Base-by-base conservation (phyloP, 805 yeast genomes). In the Hanseniaspora thailandica region DNA sequence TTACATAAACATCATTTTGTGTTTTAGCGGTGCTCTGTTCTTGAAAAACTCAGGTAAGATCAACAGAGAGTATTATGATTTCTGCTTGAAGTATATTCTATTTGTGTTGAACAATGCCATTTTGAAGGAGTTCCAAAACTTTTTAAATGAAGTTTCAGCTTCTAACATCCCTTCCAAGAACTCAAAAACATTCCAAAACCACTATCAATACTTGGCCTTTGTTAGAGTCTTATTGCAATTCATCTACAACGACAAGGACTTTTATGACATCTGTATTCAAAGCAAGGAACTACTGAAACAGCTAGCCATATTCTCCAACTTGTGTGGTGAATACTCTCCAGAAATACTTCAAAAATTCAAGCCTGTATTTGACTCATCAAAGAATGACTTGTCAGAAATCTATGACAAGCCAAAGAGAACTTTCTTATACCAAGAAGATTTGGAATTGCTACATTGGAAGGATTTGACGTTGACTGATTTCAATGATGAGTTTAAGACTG, bases 381-480 rank as follows among this genome's bases (percentile, higher is more conserved):
- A 48, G 19, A 31, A 20, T 5, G n/a, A 15, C 3, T 25, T 48
- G 9, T n/a, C 19, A 3, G 52, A 41, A 13, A 19, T 43, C 20
- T 50, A 58, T 2, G 55, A 57, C 13, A 52, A 71, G 48, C 83
- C 84, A 15, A 57, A 62, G 7, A 71, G 90, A 63, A 60, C 63
- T 2, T 75, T 78, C 54, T 76, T 75, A 52, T 83, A 82, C 61
- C 66, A 70, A 44, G 90, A 84, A 60, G 93, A 84, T 66, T 68
- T 80, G 57, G 77, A 76, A 55, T 88, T 81, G 56, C 82, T 80
- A 60, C 67, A 71, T 28, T 75, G 82, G 4, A 69, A 84, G 17
- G 74, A 74, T 23, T 73, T 69, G 57, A 74, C 72, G 50, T 70
- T 82, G 53, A 73, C 72, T 49, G 89, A 82, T 61, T 83, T 82